Evolutionary conservation across 352 stramenopile species (phyloP), one percentile per base, ranked within the genome.

Genomic region (Phytophthora rubi): DNA sequence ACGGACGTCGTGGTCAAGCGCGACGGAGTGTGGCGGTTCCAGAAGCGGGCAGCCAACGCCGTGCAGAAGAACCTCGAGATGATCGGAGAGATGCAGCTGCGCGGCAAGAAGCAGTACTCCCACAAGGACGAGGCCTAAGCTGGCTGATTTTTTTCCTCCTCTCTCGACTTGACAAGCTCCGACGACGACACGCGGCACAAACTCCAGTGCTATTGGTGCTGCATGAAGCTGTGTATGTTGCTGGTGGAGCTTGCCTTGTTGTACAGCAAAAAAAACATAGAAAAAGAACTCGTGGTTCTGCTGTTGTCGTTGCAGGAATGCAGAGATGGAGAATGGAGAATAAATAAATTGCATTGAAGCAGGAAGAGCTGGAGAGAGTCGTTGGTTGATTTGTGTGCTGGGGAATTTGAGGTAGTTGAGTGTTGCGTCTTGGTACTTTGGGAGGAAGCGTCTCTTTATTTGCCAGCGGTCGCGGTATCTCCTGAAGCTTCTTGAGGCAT

Each of bases 51-150:
- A 70, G 87, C 85, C 56, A 82, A 95, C 39, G 78, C 86, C 45
- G 83, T 95, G 74, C 88, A 95, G 76, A 95, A 95, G 77, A 94
- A 95, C 75, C 78, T 95, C 68, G 88, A 95, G 74, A 92, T 94
- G 81, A 92, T 95, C 63, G 88, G 83, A 28, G 88, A 95, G 73
- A 95, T 95, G 88, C 88, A 95, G 66, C 74, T 95, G 51, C 86
- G 86, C 47, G 88, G 88, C 72, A 95, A 95, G 85, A 95, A 95
- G 84, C 86, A 92, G 71, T 95, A 95, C 72, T 71, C 85, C 48
- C 80, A 83, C 73, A 83, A 89, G 70, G 83, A 90, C 58, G 77
- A 82, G 53, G 69, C 74, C 16, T 83, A 73, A 74, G 33, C 23
- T 39, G n/a, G 6, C 52, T 58, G 12, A 62, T 60, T 59, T 53